Evolutionary conservation across 352 stramenopile species (phyloP).

Genomic region (Phytophthora quininea): DNA sequence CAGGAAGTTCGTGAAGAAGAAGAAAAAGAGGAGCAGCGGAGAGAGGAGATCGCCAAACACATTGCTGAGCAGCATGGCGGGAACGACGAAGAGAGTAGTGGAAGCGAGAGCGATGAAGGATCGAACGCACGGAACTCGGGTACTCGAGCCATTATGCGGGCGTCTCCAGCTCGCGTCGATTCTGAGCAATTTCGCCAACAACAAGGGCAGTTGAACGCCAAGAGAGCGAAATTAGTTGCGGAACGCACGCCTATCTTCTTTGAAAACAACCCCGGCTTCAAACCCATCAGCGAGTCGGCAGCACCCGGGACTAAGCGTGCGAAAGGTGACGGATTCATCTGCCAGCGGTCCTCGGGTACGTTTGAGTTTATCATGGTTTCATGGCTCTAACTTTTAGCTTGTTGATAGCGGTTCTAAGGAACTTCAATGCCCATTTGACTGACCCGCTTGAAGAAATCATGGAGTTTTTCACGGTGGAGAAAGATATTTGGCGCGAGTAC

Average conservation of each 20-base stretch:
- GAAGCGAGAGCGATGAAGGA: slow-evolving; percentile 47
- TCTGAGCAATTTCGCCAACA: slow-evolving; percentile 42
- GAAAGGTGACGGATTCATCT: slow-evolving; percentile 67
- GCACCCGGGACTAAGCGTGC: slow-evolving; percentile 37
- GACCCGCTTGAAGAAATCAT: slow-evolving; percentile 81
- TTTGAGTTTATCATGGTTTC: neutral
- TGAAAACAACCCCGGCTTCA: slow-evolving; percentile 74
- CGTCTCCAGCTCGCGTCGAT: slow-evolving; percentile 40
- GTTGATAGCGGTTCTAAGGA: slow-evolving; percentile 63
- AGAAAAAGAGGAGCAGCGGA: slow-evolving; percentile 33
- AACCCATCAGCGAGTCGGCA: slow-evolving; percentile 43
- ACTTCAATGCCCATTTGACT: slow-evolving; percentile 81
- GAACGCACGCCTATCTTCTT: slow-evolving; percentile 74
- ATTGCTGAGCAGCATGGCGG: slow-evolving; percentile 11
- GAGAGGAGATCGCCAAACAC: slow-evolving; percentile 28
- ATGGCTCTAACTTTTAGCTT: neutral
- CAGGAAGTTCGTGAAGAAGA: slow-evolving; percentile 38
- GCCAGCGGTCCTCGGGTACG: slow-evolving; percentile 73
- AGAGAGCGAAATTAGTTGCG: slow-evolving; percentile 62
- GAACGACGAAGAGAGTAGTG: slow-evolving; percentile 15
- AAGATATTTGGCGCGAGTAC: slow-evolving; percentile 79
- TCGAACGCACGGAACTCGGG: slow-evolving; percentile 49
- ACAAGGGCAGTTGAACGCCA: slow-evolving; percentile 48
- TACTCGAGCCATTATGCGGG: slow-evolving; percentile 49
- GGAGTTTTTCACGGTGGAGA: slow-evolving; percentile 79